Conservation (phyloP, 1,284 basidiomycete species). For the Ustilago bromivora region DNA sequence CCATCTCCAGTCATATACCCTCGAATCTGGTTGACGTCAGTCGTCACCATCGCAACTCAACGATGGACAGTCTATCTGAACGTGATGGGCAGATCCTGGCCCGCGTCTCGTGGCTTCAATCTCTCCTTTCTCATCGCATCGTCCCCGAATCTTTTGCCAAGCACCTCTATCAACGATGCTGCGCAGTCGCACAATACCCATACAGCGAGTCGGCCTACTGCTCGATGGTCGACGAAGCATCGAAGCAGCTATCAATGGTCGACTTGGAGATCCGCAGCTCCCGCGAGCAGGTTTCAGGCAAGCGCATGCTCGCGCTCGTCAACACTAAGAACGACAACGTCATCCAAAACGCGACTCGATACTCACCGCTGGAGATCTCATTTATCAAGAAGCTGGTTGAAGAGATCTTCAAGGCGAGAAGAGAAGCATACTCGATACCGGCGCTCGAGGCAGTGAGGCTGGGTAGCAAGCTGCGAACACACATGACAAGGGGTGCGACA, state of each 20-base stretch:
- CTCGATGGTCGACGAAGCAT: conserved; percentile 27
- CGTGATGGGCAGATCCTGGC: conserved; percentile 13
- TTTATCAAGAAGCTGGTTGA: conserved; percentile 73
- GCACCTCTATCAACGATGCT: conserved; percentile 43
- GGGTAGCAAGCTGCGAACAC: conserved; percentile 75
- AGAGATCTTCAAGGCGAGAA: conserved; percentile 84
- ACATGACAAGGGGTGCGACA: conserved; percentile 80
- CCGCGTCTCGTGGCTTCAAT: conserved; percentile 46
- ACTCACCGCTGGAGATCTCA: conserved; percentile 54
- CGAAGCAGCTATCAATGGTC: conserved; percentile 31
- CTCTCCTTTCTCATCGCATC: conserved; percentile 50
- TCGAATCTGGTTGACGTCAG: background rate
- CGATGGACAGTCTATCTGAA: conserved; percentile 12
- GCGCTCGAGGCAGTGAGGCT: conserved; percentile 76
- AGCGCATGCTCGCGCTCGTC: conserved; percentile 49
- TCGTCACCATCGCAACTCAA: background rate
- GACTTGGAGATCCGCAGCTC: conserved; percentile 58
- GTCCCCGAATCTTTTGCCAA: conserved; percentile 43
- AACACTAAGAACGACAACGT: conserved; percentile 60
- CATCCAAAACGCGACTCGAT: conserved; percentile 60
- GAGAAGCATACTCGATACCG: conserved; percentile 79
- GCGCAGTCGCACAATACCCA: conserved; percentile 11
- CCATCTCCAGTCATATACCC: background rate
- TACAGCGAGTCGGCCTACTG: conserved; percentile 30
- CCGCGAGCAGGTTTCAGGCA: conserved; percentile 45